Percentiles rank a stretch among this genome's conserved stretches.
These are phyloP conservation scores for Crithidia expoeki DNA, from an alignment of 208 protist species.

Conservation along the genomic window DNA sequence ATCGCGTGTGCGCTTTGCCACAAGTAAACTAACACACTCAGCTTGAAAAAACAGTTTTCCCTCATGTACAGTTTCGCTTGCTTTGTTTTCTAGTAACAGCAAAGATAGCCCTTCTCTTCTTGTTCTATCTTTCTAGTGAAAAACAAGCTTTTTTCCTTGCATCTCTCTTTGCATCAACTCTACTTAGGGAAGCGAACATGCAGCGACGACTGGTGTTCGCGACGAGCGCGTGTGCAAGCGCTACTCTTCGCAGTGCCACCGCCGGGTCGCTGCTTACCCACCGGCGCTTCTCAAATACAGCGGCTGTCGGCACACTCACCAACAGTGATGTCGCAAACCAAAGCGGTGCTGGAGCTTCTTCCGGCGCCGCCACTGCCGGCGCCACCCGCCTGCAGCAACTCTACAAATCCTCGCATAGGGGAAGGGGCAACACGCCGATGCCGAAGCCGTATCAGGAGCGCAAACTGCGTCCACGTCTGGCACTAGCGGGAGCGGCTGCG, in stretches of 20 bases:
- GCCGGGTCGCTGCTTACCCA: neutral
- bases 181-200: neutral
- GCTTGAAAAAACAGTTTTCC: neutral
- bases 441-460: slow-evolving; percentile 34
- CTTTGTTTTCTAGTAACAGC: too few relatives aligned
- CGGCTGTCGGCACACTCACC: neutral
- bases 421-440: slow-evolving; percentile 52
- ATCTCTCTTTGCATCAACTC: too few relatives aligned
- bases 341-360: neutral
- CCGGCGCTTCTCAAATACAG: slow-evolving; percentile 18
- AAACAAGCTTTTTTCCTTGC: too few relatives aligned
- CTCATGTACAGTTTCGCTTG: too few relatives aligned
- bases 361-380: slow-evolving; percentile 9
- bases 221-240: neutral
- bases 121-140: too few relatives aligned
- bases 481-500: neutral
- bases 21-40: neutral
- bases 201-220: slow-evolving; percentile 16
- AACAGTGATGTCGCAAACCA: neutral
- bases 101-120: too few relatives aligned
- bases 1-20: neutral
- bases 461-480: slow-evolving; percentile 6
- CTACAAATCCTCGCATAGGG: slow-evolving; percentile 84
- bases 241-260: neutral
- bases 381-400: slow-evolving; percentile 37